Evolutionary conservation across 805 yeast species (phyloP).

Genomic region (Henningerozyma blattae): DNA sequence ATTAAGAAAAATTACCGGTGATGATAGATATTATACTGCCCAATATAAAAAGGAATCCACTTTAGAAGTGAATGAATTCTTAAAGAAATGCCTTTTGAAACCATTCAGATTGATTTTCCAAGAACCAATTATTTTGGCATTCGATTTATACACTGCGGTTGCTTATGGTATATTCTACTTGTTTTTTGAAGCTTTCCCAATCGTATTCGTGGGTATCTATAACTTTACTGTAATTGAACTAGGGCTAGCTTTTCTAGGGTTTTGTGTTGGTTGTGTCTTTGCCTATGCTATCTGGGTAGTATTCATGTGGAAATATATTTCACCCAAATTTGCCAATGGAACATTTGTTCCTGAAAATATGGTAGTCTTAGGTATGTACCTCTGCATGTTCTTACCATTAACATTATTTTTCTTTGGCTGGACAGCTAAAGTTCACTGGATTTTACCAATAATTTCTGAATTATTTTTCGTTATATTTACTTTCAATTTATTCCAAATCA

Average conservation of each 20-base stretch:
- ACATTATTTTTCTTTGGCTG: conserved; percentile 40
- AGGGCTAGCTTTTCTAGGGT: conserved; percentile 30
- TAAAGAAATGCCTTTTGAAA: conserved; percentile 30
- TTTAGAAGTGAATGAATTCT: conserved; percentile 11
- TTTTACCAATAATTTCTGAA: conserved; percentile 35
- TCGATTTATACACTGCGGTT: conserved; percentile 39
- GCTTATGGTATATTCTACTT: conserved; percentile 41
- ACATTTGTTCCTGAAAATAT: conserved; percentile 32
- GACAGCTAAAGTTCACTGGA: conserved; percentile 40
- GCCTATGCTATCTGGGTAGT: conserved; percentile 26
- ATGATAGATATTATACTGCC: conserved; percentile 30
- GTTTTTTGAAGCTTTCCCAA: conserved; percentile 53
- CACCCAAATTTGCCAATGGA: conserved; percentile 17
- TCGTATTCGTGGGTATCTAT: conserved; percentile 35
- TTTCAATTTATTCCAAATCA: conserved; percentile 39
- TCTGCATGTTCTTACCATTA: conserved; percentile 30
- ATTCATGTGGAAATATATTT: conserved; percentile 17
- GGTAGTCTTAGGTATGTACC: conserved; percentile 31
- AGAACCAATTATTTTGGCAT: conserved; percentile 46
- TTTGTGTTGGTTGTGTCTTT: conserved; percentile 33
- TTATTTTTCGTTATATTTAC: conserved; percentile 29
- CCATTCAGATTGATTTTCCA: conserved; percentile 36
- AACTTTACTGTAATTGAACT: conserved; percentile 35
- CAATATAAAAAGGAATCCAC: conserved; percentile 26
- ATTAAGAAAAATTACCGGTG: conserved; percentile 38